Evolutionary conservation across 352 stramenopile genomes (phyloP).

Genomic region (Globisporangium viniferum): DNA sequence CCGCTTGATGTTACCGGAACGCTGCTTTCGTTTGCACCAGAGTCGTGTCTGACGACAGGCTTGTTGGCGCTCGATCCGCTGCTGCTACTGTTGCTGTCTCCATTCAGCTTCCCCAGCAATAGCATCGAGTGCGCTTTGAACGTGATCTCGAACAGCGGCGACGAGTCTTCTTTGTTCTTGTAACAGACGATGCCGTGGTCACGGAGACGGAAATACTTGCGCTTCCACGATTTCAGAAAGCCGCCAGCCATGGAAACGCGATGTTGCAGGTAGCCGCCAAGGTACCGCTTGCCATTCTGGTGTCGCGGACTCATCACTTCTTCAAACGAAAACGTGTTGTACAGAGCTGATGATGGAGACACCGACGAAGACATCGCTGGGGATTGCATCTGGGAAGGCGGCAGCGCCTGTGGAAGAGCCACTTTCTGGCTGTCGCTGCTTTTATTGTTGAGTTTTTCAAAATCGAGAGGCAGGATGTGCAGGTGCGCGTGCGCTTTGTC

Average conservation of each 20-base stretch:
- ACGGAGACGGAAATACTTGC: slow-evolving; percentile 66
- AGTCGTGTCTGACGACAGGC: not conserved
- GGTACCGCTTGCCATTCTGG: slow-evolving; percentile 50
- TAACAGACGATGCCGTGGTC: slow-evolving; percentile 70
- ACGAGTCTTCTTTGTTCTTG: slow-evolving; percentile 38
- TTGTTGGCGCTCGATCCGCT: not conserved
- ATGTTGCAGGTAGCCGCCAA: slow-evolving; percentile 56
- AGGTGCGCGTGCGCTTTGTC: not conserved
- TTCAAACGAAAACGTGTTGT: slow-evolving; percentile 37
- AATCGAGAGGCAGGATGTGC: slow-evolving; percentile 6
- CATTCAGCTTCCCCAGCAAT: slow-evolving; percentile 21
- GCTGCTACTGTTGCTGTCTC: not conserved
- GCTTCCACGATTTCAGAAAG: slow-evolving; percentile 68
- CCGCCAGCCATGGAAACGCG: slow-evolving; percentile 50
- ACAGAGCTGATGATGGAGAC: not conserved
- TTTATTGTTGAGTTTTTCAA: slow-evolving; percentile 1
- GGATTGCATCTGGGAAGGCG: too few species aligned
- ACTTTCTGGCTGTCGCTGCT: not conserved
- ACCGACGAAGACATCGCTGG: not conserved
- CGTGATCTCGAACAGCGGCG: slow-evolving; percentile 57
- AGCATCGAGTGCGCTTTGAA: slow-evolving; percentile 50
- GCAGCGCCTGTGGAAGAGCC: not conserved
- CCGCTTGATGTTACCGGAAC: slow-evolving; percentile 3
- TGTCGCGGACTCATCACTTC: slow-evolving; percentile 51
- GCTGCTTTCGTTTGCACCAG: not conserved